Base-by-base conservation (phyloP, 352 stramenopile genomes). In the Pythium brassicae region DNA sequence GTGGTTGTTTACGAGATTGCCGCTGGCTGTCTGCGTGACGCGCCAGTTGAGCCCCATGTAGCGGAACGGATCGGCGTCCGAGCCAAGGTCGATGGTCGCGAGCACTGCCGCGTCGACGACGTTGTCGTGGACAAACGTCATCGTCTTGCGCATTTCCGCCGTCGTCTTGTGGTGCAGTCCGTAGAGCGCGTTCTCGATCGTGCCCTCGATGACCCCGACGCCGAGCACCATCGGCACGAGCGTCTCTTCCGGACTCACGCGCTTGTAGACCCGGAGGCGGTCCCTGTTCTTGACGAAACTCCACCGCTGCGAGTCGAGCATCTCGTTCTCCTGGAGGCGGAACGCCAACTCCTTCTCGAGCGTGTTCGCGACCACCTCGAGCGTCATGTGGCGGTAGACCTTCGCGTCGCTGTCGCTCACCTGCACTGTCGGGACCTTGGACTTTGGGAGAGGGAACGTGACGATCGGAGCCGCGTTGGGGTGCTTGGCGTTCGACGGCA, bases 31-130 rank as follows among this genome's bases (percentile, higher is more conserved):
- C 29, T 74, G 51, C 2, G 55, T 55, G 0, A 69, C 29, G 9
- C 63, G 61, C 75, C 74, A 88, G 37, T 86, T 86, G 52, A 88
- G 62, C 5, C 76, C 50, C 0, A 87, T 52, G 50, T 78, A 83
- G 11, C 66, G 69, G 40, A 75, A 83, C 11, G 78, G 73, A 11
- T 86, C 73, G 0, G 44, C 45, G 14, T 66, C 23, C 0, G 69
- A 78, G 8, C 62, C 69, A 1, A 51, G 46, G n/a, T 88, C 69
- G 3, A 88, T 60, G 17, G 70, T 71, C 0, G 73, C 59, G 4
- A 86, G 50, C n/a, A 88, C 51, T 0, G 73, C 68, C 10, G 65
- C 65, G 51, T 88, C 74, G 29, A 81, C 32, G n/a, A 62, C 49
- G 37, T 62, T 54, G 35, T 78, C 78, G 60, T 69, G 70, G 40